Evolutionary conservation across 2,329 filamentous ascomycete species (phyloP).

Genomic region (Paracamarosporium sp.): DNA sequence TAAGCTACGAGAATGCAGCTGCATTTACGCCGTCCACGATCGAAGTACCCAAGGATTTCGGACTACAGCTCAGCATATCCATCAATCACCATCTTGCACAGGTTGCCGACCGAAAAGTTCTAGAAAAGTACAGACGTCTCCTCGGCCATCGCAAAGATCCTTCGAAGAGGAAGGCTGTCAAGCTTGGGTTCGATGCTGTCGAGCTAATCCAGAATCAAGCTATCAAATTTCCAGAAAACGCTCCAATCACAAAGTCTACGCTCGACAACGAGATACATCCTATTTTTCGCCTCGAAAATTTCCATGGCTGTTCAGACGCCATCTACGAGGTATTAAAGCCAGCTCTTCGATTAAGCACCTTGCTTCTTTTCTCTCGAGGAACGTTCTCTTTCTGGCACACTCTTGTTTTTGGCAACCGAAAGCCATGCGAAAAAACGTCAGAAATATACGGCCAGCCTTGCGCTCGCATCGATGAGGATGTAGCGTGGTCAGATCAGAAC

Average conservation of each 20-base stretch:
- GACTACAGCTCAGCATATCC: constrained; percentile 45
- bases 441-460: constrained; percentile 40
- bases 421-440: constrained; percentile 36
- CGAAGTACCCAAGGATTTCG: constrained; percentile 46
- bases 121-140: constrained; percentile 46
- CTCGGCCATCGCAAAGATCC: constrained; percentile 43
- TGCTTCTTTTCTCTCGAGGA: constrained; percentile 42
- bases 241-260: constrained; percentile 28
- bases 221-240: constrained; percentile 36
- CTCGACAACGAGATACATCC: constrained; percentile 46
- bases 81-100: constrained; percentile 49
- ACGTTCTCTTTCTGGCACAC: constrained; percentile 49
- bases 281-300: constrained; percentile 47
- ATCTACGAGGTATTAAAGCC: constrained; percentile 49
- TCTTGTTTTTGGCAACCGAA: constrained; percentile 44
- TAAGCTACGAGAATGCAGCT: constrained; percentile 41
- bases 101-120: constrained; percentile 43
- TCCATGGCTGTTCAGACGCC: constrained; percentile 46
- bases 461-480: constrained; percentile 43
- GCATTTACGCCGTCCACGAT: constrained; percentile 48
- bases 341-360: constrained; percentile 41
- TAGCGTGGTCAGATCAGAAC: constrained; percentile 40
- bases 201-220: constrained; percentile 49
- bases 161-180: constrained; percentile 38
- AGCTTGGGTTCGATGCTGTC: constrained; percentile 47